phyloP scores from a whole-genome alignment of 306 rosid species.

The Mimosa pudica region DNA sequence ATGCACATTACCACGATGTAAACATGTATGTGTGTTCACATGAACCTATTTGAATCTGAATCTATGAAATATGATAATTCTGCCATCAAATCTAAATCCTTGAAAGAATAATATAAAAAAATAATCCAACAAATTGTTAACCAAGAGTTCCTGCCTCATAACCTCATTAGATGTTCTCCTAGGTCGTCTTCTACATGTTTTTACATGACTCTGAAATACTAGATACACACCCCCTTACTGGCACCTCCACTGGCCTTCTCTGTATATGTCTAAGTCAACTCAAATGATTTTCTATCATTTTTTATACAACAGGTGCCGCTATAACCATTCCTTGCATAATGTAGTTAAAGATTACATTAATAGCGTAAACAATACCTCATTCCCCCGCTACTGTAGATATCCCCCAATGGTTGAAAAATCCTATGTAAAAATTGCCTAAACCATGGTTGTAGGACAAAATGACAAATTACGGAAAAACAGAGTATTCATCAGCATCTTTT shows the following conservation, averaged over 20 bases:
- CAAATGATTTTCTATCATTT: too few species aligned
- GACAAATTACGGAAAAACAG: neutral
- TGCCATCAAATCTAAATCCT: neutral
- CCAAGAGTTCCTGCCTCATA: too few species aligned
- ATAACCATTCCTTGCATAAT: neutral
- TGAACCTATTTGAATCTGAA: neutral
- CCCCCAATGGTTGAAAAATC: neutral
- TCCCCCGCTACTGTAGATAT: neutral
- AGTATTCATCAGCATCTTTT: constrained; percentile 28
- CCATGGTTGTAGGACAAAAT: constrained; percentile 26
- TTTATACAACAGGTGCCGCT: too few species aligned
- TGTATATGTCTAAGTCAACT: too few species aligned
- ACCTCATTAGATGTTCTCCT: too few species aligned
- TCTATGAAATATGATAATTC: neutral
- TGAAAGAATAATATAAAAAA: neutral
- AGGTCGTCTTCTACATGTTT: too few species aligned
- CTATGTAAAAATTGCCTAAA: neutral
- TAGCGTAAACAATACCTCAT: neutral
- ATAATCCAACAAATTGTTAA: neutral
- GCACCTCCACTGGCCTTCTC: too few species aligned
- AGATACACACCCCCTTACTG: too few species aligned
- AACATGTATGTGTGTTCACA: neutral
- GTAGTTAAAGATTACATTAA: neutral
- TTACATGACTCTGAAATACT: too few species aligned
- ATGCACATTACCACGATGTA: too few species aligned